Base-by-base conservation (phyloP, 2,329 filamentous ascomycete species). In the Diplodia mutila region DNA sequence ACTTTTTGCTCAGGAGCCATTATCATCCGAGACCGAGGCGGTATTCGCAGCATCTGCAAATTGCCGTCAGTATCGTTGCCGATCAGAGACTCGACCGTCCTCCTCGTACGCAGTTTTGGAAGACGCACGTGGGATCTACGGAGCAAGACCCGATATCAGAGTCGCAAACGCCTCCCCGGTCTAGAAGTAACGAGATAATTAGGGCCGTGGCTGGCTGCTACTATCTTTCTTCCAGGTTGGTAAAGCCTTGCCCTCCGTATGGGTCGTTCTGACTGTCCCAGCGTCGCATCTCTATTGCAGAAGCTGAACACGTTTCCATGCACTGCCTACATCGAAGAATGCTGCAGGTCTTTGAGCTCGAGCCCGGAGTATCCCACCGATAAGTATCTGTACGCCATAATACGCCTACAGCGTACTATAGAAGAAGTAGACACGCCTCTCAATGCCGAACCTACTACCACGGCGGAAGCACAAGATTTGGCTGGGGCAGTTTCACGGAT, bases 271-370 rank as follows among this genome's bases (percentile, higher is more conserved):
- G 25, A 61, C 37, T 23, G 11, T 8, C 9, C 1, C 23, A 61
- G 57, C 23, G 6, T 61, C 18, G 27, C 57, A 27, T 32, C 39
- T 2, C 39, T 61, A 14, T n/a, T 79, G 3, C 78, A 81, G 66
- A 81, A 80, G 69, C 72, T 76, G 55, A 78, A 77, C 51, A 77
- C 73, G 1, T 80, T 80, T 54, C 73, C 74, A 7, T 77, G 74
- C 63, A 74, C 75, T 0, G 68, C 70, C 6, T 77, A 74, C 53
- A 74, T 82, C n/a, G 79, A 81, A 65, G 73, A 77, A 11, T 80
- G 75, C 48, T 78, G 79, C 63, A 69, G 75, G 23, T 72, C 73
- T n/a, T 68, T 81, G 46, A 68, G 73, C 21, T 71, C 76, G n/a
- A 70, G 67, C n/a, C 71, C 70, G 16, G 75, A 79, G 61, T 74